Evolutionary conservation across 1,284 basidiomycete genomes (phyloP).

Genomic region (Coniferiporia sulphurascens): DNA sequence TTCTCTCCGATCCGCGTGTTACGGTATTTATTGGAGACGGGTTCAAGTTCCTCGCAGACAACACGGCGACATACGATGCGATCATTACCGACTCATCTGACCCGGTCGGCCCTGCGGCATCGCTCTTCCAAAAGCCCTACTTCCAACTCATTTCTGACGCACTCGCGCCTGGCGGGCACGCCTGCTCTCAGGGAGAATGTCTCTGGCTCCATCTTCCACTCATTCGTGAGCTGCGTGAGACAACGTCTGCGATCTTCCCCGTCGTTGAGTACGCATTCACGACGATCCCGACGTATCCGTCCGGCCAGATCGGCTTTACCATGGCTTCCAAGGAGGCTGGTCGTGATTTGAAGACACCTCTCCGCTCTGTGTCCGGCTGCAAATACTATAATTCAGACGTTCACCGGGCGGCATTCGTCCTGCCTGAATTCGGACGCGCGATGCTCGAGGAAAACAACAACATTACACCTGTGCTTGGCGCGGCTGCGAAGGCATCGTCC

Average conservation of each 20-base stretch:
- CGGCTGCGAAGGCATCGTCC: slow-evolving; percentile 35
- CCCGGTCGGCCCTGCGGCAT: slow-evolving; percentile 92
- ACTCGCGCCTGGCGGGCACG: slow-evolving; percentile 86
- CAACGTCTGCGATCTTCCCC: slow-evolving; percentile 78
- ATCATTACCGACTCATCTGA: slow-evolving; percentile 99
- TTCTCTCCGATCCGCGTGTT: slow-evolving; percentile 83
- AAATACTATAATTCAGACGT: slow-evolving; percentile 86
- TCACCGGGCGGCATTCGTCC: slow-evolving; percentile 81
- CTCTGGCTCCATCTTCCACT: slow-evolving; percentile 93
- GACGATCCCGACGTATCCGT: slow-evolving; percentile 96
- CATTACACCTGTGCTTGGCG: slow-evolving; percentile 65
- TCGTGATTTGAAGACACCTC: slow-evolving; percentile 66
- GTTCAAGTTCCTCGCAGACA: slow-evolving; percentile 93
- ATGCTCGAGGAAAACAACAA: slow-evolving; percentile 70
- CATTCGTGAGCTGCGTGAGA: slow-evolving; percentile 75
- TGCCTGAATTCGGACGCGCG: slow-evolving; percentile 88
- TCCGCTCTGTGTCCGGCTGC: slow-evolving; percentile 66
- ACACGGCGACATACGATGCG: slow-evolving; percentile 90
- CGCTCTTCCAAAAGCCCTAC: slow-evolving; percentile 96
- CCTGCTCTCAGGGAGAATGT: slow-evolving; percentile 95
- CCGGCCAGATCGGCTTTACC: slow-evolving; percentile 95
- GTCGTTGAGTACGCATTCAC: slow-evolving; percentile 91
- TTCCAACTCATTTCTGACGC: slow-evolving; percentile 93
- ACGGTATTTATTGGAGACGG: slow-evolving; percentile 92
- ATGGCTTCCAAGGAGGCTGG: slow-evolving; percentile 80